Evolutionary conservation across 2,329 filamentous ascomycete species (phyloP), one percentile per base, ranked within the genome.

Genomic region (Nannizzia gypsea): DNA sequence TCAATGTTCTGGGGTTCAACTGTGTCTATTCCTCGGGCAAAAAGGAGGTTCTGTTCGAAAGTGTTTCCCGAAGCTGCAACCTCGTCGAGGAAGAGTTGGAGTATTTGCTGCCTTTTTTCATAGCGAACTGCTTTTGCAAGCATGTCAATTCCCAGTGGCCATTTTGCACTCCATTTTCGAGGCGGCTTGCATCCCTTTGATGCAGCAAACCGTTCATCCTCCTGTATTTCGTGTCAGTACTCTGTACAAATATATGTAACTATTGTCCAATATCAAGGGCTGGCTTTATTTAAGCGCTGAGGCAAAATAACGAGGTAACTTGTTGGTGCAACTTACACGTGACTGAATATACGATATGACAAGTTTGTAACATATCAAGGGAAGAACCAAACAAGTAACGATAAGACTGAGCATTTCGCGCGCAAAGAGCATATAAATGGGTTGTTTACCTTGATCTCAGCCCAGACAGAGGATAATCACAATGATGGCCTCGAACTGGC

Each of bases 141-240:
- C 6, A 46, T 17, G n/a, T 73, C 70, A 40, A 73, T 65, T 3
- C 69, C 71, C 3, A 74, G 62, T n/a, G 68, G 70, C 69, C 67
- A 70, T 66, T 60, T 65, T 38, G 69, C 69, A 34, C 67, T 63
- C 17, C 73, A 62, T 54, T 69, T 66, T 15, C 68, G 70, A 48
- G 71, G 70, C 36, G 66, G 64, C 56, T 69, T 61, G 60, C 71
- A 72, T 6, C 67, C 63, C 38, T 40, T 40, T 15, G 38, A 40
- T n/a, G 38, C 38, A 52, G 38, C 38, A 40, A 40, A 40, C n/a
- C 15, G 38, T 40, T n/a, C 38, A 15, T 40, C 38, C 38, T 40
- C n/a, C 38, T 40, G n/a, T 15, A 15, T 3, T 40, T 40, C 38
- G 13, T 4, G 38, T 40, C n/a, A 40, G 38, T 40, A 40, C 36